Conservation (phyloP, 2,329 filamentous ascomycete species). For the Sphaerulina musiva region DNA sequence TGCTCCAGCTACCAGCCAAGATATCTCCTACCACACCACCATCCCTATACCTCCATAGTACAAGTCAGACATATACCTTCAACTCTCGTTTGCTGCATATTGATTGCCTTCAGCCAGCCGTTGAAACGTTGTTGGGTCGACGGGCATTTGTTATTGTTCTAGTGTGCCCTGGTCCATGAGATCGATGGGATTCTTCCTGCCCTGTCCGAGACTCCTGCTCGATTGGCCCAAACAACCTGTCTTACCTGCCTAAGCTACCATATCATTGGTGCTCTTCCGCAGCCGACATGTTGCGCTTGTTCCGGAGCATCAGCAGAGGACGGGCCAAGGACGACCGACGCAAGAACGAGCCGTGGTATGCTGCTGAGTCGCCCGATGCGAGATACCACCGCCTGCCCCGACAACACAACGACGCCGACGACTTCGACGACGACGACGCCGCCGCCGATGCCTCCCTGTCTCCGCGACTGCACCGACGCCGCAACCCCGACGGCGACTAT, state of each 20-base stretch:
- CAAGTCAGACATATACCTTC: no score
- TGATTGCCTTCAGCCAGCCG: no score
- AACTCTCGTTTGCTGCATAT: no score
- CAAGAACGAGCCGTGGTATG: constrained; percentile 14
- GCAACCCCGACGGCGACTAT: constrained; percentile 17
- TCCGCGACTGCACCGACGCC: constrained; percentile 1
- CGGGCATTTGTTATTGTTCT: no score
- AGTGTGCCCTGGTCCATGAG: no score
- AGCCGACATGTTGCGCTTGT: constrained; percentile 22
- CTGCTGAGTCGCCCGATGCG: constrained; percentile 22
- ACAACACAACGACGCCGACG: constrained; percentile 15
- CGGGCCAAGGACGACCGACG: constrained; percentile 14
- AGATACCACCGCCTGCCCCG: constrained; percentile 24
- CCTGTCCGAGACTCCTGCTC: background rate
- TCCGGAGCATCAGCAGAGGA: constrained; percentile 24
- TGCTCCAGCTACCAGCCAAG: no score
- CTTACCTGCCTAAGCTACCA: background rate
- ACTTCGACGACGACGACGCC: constrained; percentile 17
- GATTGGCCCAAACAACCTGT: constrained; percentile 1
- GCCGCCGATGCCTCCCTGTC: constrained; percentile 22
- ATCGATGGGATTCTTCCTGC: no score
- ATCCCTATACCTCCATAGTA: no score
- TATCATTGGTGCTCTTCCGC: constrained; percentile 3
- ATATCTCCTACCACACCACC: no score
- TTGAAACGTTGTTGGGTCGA: no score